phyloP scores from a whole-genome alignment of 2,329 filamentous ascomycete species.

The Colletotrichum australisinense region DNA sequence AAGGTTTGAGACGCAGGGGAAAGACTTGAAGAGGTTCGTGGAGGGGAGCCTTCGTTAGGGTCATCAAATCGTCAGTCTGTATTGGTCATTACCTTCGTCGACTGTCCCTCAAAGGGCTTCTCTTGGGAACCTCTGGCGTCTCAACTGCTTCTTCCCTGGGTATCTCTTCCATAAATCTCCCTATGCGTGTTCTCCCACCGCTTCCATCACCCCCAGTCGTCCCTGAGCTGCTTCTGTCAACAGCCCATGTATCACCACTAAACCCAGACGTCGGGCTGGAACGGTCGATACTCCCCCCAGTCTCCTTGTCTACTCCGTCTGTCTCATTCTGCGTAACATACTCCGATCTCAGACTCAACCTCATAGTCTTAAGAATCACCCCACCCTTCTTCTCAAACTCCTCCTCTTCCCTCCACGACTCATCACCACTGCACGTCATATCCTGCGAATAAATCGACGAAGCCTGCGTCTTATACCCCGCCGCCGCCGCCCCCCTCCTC shows the following conservation, averaged over 20 bases:
- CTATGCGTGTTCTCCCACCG: not conserved
- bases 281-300: constrained; percentile 39
- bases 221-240: not conserved
- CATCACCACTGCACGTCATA: not conserved
- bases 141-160: constrained; percentile 1
- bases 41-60: not conserved
- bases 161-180: constrained; percentile 1
- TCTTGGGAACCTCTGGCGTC: constrained; percentile 6
- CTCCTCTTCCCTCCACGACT: constrained; percentile 1
- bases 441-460: constrained; percentile 33
- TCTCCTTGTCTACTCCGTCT: constrained; percentile 45
- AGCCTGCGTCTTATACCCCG: not conserved
- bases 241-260: constrained; percentile 35
- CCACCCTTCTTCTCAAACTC: constrained; percentile 22
- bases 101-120: constrained; percentile 1
- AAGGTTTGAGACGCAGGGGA: not conserved
- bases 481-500: not conserved
- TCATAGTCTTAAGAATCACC: constrained; percentile 30
- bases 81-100: not conserved
- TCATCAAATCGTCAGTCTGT: not conserved
- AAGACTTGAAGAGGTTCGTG: not conserved
- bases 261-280: constrained; percentile 40
- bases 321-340: constrained; percentile 45
- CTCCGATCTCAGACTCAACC: constrained; percentile 11
- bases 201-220: not conserved